Evolutionary conservation across 169 alveolate genomes (phyloP), one percentile per base, ranked within the genome.

Genomic region (Theileria parva): DNA sequence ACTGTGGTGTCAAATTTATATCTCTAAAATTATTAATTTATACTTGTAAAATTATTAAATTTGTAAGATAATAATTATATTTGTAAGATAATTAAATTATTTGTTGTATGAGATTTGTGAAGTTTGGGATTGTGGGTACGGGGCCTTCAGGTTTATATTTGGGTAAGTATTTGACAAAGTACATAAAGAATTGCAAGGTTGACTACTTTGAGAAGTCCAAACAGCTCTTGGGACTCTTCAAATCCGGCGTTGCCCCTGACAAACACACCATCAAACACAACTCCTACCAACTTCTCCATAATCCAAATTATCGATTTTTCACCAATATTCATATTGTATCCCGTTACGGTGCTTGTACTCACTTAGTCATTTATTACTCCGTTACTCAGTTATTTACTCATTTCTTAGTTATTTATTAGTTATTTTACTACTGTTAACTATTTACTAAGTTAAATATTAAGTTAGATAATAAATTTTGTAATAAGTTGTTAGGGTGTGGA

Each of bases 201-300:
- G 96, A 94, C 61, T 78, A 93, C 19, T 92, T 93, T 67, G 97
- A 94, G 28, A 84, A 87, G 55, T 71, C 85, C 50, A 93, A 96
- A 17, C 91, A 81, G 57, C 96, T 96, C 0, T 88, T 74, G 55
- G 97, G 97, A 12, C 89, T 94, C 21, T 79, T 94, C 32, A 77
- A 95, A 51, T 91, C 80, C 71, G 97, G 97, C 12, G 95, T 93
- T 15, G 97, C 97, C 17, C 97, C 97, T 27, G 97, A 94, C 79
- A 92, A 89, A 44, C 50, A 68, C 9, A 79, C 72, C 15, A 91
- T 94, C 75, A 90, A 94, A 44, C 81, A 86, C 44, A 89, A 86
- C 4, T 89, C 68, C 32, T 65, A 76, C 25, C 89, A 89, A 32
- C 91, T 92, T 61, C 76, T 81, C 27, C 87, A 69, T 25, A 85